Evolutionary conservation across 2,329 filamentous ascomycete species (phyloP).

Genomic region (Calonectria fujianensis): DNA sequence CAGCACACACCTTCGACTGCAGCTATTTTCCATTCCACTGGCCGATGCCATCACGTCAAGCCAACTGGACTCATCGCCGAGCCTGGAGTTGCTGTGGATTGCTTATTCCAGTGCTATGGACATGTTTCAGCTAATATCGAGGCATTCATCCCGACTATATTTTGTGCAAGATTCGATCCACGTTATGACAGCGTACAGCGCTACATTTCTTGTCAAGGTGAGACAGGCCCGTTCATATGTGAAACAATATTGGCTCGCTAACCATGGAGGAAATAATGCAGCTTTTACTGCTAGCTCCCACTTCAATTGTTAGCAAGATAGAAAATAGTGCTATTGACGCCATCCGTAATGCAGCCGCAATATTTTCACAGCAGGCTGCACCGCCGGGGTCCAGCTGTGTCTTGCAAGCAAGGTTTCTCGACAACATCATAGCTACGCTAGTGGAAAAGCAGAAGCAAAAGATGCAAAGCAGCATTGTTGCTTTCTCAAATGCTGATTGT

Average conservation of each 20-base stretch:
- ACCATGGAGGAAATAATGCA: background rate
- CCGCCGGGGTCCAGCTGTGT: constrained; percentile 55
- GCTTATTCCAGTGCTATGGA: constrained; percentile 58
- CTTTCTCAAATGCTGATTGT: background rate
- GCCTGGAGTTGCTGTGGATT: constrained; percentile 58
- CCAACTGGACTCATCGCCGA: constrained; percentile 47
- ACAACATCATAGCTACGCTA: constrained; percentile 45
- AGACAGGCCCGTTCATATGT: background rate
- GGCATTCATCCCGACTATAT: constrained; percentile 58
- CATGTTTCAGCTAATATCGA: constrained; percentile 56
- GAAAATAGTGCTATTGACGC: constrained; percentile 40
- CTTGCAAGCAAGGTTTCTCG: constrained; percentile 58
- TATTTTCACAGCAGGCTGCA: constrained; percentile 56
- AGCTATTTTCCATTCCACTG: constrained; percentile 61
- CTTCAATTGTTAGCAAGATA: constrained; percentile 25
- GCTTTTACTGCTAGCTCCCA: constrained; percentile 33
- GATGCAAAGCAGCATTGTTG: background rate
- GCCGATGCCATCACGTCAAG: constrained; percentile 56
- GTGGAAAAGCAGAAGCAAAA: constrained; percentile 23
- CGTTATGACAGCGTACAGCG: constrained; percentile 65
- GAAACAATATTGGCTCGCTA: background rate
- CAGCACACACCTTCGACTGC: constrained; percentile 60
- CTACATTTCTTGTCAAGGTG: constrained; percentile 62
- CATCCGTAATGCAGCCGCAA: constrained; percentile 44
- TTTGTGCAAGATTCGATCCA: constrained; percentile 65